These are phyloP conservation scores for Cajanus cajan DNA, from an alignment of 306 rosid genomes.

Conservation along the genomic window DNA sequence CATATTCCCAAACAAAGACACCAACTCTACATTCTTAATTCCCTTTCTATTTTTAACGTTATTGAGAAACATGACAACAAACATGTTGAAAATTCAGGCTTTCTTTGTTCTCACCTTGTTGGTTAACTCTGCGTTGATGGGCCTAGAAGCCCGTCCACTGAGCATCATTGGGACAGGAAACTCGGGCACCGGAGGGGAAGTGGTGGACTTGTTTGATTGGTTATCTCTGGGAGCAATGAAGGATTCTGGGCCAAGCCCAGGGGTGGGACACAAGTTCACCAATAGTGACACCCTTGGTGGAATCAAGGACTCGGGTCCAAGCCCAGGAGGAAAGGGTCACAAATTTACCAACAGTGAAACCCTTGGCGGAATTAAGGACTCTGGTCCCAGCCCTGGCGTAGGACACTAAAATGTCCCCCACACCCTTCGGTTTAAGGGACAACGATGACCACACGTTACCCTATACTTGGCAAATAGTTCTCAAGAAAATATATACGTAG, in stretches of 20 bases:
- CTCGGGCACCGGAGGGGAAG: neutral
- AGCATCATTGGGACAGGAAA: constrained; percentile 13
- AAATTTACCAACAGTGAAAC: neutral
- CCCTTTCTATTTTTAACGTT: neutral
- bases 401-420: constrained; percentile 14
- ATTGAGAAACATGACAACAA: neutral
- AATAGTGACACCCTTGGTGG: constrained; percentile 32
- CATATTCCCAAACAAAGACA: neutral
- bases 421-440: neutral
- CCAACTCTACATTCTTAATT: neutral
- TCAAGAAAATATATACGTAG: too few species aligned
- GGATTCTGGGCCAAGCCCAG: constrained; percentile 27
- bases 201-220: constrained; percentile 48
- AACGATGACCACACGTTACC: neutral
- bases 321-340: constrained; percentile 33
- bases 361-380: constrained; percentile 33
- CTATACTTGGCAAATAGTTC: neutral
- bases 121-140: constrained; percentile 24
- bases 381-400: constrained; percentile 30
- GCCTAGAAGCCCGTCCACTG: constrained; percentile 53
- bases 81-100: neutral
- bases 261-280: constrained; percentile 45
- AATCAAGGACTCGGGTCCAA: constrained; percentile 41
- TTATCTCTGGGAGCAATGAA: constrained; percentile 47
- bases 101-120: constrained; percentile 28